Percentiles rank a stretch among this genome's conserved stretches.
phyloP scores from a whole-genome alignment of 805 yeast species.

The Metschnikowia lochheadii region DNA sequence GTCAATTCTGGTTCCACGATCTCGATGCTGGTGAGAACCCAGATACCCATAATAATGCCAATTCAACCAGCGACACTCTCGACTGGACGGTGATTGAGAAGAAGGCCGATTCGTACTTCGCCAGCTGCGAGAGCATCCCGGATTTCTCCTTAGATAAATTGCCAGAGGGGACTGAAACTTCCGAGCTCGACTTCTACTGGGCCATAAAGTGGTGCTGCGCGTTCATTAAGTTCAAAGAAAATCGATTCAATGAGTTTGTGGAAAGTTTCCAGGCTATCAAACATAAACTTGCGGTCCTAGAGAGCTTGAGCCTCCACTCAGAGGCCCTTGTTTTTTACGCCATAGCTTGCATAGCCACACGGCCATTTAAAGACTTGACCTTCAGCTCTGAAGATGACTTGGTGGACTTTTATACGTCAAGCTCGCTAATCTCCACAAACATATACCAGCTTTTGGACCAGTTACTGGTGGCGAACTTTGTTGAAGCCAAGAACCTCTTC shows the following conservation, averaged over 20 bases:
- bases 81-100: slow-evolving; percentile 17
- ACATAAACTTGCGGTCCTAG: slow-evolving; percentile 1
- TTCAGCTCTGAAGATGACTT: slow-evolving; percentile 15
- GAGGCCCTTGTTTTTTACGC: slow-evolving; percentile 24
- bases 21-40: neutral
- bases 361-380: slow-evolving; percentile 27
- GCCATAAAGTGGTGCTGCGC: slow-evolving; percentile 22
- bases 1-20: slow-evolving; percentile 20
- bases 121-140: slow-evolving; percentile 20
- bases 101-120: slow-evolving; percentile 22
- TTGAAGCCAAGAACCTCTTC: slow-evolving; percentile 13
- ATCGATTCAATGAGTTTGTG: slow-evolving; percentile 24
- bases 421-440: neutral
- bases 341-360: slow-evolving; percentile 22
- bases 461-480: slow-evolving; percentile 21
- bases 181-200: slow-evolving; percentile 23
- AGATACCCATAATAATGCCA: neutral
- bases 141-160: slow-evolving; percentile 4
- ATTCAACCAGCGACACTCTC: neutral
- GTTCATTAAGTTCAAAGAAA: slow-evolving; percentile 23
- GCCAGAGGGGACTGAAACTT: slow-evolving; percentile 2
- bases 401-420: slow-evolving; percentile 19
- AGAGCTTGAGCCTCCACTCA: slow-evolving; percentile 1
- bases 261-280: slow-evolving; percentile 20
- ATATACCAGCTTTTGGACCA: slow-evolving; percentile 17